phyloP scores from a whole-genome alignment of 352 stramenopile species.

The Halophytophthora polymorphica region DNA sequence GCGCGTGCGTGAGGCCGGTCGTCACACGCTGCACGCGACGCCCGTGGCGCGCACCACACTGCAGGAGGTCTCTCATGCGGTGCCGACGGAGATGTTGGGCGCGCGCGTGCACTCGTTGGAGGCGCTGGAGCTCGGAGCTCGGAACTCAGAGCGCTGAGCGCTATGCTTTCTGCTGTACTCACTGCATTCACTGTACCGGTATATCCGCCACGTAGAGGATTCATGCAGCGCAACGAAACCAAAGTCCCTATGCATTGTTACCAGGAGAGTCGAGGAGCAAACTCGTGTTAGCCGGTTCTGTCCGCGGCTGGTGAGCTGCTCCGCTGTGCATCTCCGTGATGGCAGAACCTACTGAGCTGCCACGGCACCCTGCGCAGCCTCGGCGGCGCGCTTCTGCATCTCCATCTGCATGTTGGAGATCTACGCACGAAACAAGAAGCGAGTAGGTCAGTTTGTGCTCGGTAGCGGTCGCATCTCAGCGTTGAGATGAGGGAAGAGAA shows the following conservation, averaged over 20 bases:
- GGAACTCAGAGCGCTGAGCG: not conserved
- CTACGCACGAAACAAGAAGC: conserved; percentile 24
- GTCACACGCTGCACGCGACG: conserved; percentile 81
- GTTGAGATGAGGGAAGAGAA: not conserved
- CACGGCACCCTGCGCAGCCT: conserved; percentile 65
- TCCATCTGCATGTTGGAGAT: conserved; percentile 89
- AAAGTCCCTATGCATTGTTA: no score
- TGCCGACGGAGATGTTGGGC: conserved; percentile 59
- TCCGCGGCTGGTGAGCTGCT: no score
- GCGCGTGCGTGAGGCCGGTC: conserved; percentile 71
- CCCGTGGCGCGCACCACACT: conserved; percentile 75
- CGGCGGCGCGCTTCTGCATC: conserved; percentile 84
- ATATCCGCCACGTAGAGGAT: no score
- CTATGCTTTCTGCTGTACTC: no score
- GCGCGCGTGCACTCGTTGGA: conserved; percentile 38
- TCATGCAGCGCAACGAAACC: no score
- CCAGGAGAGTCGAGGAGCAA: no score
- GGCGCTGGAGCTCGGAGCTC: conserved; percentile 28
- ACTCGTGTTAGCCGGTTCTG: no score
- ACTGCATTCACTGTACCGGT: no score
- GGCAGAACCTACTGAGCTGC: conserved; percentile 27
- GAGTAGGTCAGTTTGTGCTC: not conserved
- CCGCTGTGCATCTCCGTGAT: no score
- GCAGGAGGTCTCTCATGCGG: conserved; percentile 47
- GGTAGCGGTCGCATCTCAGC: not conserved